Percentiles rank a stretch among this genome's conserved stretches.
These are phyloP conservation scores for Diplosphaera chodatii DNA, from an alignment of 139 green algal genomes.

Conservation along the genomic window DNA sequence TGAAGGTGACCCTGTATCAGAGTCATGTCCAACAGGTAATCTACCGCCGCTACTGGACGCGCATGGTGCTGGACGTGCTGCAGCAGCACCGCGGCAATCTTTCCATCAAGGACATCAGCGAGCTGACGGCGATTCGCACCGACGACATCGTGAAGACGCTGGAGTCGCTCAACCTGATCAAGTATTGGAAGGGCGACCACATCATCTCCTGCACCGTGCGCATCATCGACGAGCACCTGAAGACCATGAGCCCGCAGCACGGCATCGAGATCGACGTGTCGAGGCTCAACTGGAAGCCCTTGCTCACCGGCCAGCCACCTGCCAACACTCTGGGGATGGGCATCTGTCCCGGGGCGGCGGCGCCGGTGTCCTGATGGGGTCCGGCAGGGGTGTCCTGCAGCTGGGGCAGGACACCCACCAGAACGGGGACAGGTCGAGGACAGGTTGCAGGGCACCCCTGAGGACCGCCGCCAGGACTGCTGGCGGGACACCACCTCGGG, in stretches of 20 bases:
- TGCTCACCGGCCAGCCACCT: not conserved
- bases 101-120: conserved; percentile 89
- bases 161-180: conserved; percentile 74
- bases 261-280: conserved; percentile 41
- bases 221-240: conserved; percentile 54
- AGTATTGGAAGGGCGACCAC: conserved; percentile 73
- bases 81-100: conserved; percentile 60
- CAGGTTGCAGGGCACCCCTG: too few relatives aligned
- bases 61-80: conserved; percentile 76
- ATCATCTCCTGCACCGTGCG: conserved; percentile 50
- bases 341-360: too few relatives aligned
- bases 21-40: too few relatives aligned
- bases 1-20: too few relatives aligned
- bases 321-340: not conserved
- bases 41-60: conserved; percentile 96
- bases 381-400: too few relatives aligned
- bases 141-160: conserved; percentile 95
- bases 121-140: conserved; percentile 82
- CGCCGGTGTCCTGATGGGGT: too few relatives aligned
- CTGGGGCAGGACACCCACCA: too few relatives aligned
- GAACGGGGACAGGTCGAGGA: too few relatives aligned
- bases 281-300: conserved; percentile 45
- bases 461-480: too few relatives aligned
- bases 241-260: conserved; percentile 16
- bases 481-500: too few relatives aligned